These are phyloP conservation scores for Chlamydomonas sp. DNA, from an alignment of 139 green algal genomes.

Conservation along the genomic window DNA sequence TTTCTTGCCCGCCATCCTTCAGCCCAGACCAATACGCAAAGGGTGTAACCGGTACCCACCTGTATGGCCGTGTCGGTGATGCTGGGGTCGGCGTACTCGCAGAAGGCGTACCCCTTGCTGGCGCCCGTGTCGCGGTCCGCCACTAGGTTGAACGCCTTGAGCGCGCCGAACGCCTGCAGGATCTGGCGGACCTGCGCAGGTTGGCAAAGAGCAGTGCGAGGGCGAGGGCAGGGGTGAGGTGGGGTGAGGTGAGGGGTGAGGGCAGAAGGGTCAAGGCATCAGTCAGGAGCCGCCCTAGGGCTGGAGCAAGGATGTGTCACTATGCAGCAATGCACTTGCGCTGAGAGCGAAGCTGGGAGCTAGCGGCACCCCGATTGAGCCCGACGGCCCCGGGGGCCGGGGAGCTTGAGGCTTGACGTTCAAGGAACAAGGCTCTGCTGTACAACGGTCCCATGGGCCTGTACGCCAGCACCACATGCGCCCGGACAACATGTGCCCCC, in stretches of 20 bases:
- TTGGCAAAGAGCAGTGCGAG: not conserved
- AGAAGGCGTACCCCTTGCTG: slow-evolving; percentile 53
- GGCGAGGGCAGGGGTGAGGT: too few relatives aligned
- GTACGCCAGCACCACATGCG: not conserved
- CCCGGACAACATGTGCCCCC: not conserved
- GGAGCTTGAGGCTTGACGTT: not conserved
- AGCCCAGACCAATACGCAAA: not conserved
- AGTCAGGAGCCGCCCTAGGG: not conserved
- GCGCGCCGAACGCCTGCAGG: slow-evolving; percentile 54
- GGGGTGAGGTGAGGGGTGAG: too few relatives aligned
- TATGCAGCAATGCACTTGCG: too few relatives aligned
- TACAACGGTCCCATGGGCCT: not conserved
- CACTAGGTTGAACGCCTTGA: slow-evolving; percentile 61
- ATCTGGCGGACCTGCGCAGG: slow-evolving; percentile 49
- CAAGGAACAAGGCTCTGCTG: not conserved
- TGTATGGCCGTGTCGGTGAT: slow-evolving; percentile 43
- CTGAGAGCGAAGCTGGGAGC: too few relatives aligned
- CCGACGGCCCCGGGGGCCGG: not conserved
- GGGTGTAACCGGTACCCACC: slow-evolving; percentile 3
- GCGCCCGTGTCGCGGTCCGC: slow-evolving; percentile 44
- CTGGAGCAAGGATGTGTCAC: not conserved
- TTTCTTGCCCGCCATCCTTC: not conserved
- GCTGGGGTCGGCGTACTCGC: slow-evolving; percentile 48
- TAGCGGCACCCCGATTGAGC: too few relatives aligned
- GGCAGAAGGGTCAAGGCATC: not conserved